phyloP scores from a whole-genome alignment of 345 rosid species.

The Syzygium aromaticum region DNA sequence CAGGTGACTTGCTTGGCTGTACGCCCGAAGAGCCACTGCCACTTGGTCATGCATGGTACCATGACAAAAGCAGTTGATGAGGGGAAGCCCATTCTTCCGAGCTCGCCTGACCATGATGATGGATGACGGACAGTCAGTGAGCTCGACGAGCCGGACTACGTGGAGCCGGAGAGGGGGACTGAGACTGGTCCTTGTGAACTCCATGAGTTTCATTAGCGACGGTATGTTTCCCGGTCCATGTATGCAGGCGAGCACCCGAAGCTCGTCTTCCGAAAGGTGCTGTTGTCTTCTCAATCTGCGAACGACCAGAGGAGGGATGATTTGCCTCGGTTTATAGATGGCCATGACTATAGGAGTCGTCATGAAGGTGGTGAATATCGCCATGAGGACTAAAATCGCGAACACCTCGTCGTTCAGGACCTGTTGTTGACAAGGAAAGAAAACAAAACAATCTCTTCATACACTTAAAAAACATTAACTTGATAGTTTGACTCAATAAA shows the following conservation, averaged over 20 bases:
- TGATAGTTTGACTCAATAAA: background rate
- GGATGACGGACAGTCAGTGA: slow-evolving; percentile 71
- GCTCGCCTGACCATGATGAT: slow-evolving; percentile 64
- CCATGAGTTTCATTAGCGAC: slow-evolving; percentile 51
- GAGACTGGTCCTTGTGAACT: slow-evolving; percentile 50
- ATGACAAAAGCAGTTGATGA: slow-evolving; percentile 38
- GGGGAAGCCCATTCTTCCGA: slow-evolving; percentile 61
- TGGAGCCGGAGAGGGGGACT: slow-evolving; percentile 47
- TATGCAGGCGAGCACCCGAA: slow-evolving; percentile 62
- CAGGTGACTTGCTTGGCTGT: slow-evolving; percentile 57
- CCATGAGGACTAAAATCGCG: slow-evolving; percentile 81
- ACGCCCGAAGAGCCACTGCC: slow-evolving; percentile 56
- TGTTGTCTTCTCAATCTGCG: slow-evolving; percentile 34
- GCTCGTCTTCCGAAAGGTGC: slow-evolving; percentile 29
- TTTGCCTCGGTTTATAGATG: slow-evolving; percentile 36
- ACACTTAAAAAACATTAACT: background rate
- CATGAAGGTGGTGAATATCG: slow-evolving; percentile 80
- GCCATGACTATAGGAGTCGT: slow-evolving; percentile 74
- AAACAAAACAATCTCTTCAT: background rate
- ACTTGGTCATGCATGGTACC: slow-evolving; percentile 52
- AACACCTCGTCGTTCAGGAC: slow-evolving; percentile 77
- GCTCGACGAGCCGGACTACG: slow-evolving; percentile 67
- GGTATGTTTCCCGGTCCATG: slow-evolving; percentile 60
- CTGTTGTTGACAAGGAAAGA: slow-evolving; percentile 14
- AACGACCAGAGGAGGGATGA: slow-evolving; percentile 4